Evolutionary conservation across 192 early-diverging fungal genomes (phyloP).

Genomic region (Gryganskiella cystojenkinii): DNA sequence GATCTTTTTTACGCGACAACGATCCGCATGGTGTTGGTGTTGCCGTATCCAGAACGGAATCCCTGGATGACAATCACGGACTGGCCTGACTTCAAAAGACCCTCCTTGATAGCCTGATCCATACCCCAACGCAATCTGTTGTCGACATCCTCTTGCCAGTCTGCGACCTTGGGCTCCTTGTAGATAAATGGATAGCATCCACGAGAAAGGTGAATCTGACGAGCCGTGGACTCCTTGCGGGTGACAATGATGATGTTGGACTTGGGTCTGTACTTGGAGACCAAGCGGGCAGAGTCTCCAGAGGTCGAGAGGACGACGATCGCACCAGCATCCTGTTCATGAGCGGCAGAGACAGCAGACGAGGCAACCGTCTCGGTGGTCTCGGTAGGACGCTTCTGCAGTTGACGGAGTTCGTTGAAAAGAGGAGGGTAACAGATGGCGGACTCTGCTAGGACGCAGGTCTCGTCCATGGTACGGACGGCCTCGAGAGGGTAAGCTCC

Average conservation of each 20-base stretch:
- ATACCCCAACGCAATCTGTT: conserved; percentile 81
- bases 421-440: conserved; percentile 95
- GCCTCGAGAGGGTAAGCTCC: conserved; percentile 91
- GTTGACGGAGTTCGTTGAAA: conserved; percentile 87
- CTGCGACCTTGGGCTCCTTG: conserved; percentile 60
- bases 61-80: conserved; percentile 83
- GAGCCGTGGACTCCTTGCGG: conserved; percentile 74
- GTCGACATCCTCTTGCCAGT: conserved; percentile 90
- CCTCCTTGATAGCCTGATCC: conserved; percentile 71
- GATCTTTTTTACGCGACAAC: conserved; percentile 58
- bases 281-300: conserved; percentile 87
- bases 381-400: conserved; percentile 77
- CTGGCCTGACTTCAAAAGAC: conserved; percentile 63
- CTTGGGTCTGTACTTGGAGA: conserved; percentile 95
- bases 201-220: conserved; percentile 81
- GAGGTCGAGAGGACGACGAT: conserved; percentile 93
- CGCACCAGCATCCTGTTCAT: conserved; percentile 86
- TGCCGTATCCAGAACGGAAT: conserved; percentile 81
- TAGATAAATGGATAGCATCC: conserved; percentile 87
- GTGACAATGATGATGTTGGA: conserved; percentile 95
- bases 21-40: conserved; percentile 87
- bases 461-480: conserved; percentile 92
- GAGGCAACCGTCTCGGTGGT: conserved; percentile 94
- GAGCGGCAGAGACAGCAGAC: conserved; percentile 85
- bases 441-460: conserved; percentile 92